Evolutionary conservation across 306 rosid species (phyloP).

Genomic region (Clitoria ternatea): DNA sequence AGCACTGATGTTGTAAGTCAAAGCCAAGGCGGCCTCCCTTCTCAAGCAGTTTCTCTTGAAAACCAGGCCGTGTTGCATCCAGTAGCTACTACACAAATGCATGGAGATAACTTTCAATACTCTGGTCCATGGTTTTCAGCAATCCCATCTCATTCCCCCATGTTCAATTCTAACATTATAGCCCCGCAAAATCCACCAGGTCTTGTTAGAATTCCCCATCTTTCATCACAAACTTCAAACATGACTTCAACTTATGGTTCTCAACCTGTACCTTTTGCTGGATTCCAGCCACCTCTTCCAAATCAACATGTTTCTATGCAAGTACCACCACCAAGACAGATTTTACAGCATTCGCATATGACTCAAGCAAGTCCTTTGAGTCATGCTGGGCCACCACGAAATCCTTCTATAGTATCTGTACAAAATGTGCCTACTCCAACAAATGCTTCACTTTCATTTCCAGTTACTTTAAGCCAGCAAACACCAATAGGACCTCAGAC

Average conservation of each 20-base stretch:
- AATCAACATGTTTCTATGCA: conserved; percentile 41
- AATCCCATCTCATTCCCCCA: conserved; percentile 40
- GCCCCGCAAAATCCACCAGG: conserved; percentile 42
- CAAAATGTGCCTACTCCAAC: conserved; percentile 44
- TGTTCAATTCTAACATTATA: conserved; percentile 36
- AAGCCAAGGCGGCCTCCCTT: conserved; percentile 32
- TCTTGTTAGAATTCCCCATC: conserved; percentile 39
- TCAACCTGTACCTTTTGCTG: conserved; percentile 42
- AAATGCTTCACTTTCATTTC: conserved; percentile 42
- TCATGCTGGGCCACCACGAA: conserved; percentile 48
- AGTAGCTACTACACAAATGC: conserved; percentile 35
- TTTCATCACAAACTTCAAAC: conserved; percentile 41
- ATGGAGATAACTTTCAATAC: conserved; percentile 48
- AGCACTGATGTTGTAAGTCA: conserved; percentile 30
- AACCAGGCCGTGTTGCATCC: conserved; percentile 45
- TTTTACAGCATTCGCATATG: conserved; percentile 45
- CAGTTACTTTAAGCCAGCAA: conserved; percentile 39
- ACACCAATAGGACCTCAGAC: conserved; percentile 43
- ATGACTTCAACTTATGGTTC: conserved; percentile 46
- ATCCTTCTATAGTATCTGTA: conserved; percentile 34
- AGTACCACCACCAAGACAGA: conserved; percentile 39
- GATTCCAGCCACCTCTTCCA: conserved; percentile 44
- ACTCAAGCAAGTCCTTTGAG: conserved; percentile 38
- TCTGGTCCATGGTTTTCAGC: conserved; percentile 54
- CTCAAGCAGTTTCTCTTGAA: conserved; percentile 30